phyloP scores from a whole-genome alignment of 176 grass and related monocot species.

The Aegilops longissima region DNA sequence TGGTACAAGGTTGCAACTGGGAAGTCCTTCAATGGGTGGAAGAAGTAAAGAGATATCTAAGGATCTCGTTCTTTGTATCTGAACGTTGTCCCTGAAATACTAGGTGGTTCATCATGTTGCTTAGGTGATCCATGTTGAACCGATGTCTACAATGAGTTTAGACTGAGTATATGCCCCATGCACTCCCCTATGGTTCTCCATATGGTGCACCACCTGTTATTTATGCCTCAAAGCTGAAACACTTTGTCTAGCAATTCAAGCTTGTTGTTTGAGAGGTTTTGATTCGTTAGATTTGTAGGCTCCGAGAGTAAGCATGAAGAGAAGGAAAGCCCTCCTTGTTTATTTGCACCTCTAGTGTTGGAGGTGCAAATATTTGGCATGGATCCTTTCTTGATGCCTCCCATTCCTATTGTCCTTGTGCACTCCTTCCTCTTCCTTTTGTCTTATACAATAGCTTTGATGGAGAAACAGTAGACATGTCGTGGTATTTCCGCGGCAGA shows the following conservation, averaged over 20 bases:
- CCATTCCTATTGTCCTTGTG: constrained; percentile 5
- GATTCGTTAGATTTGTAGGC: background rate
- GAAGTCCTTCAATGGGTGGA: no score
- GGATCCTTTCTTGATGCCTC: constrained; percentile 14
- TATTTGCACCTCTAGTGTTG: background rate
- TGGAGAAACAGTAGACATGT: no score
- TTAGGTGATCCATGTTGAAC: background rate
- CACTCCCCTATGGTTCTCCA: no score
- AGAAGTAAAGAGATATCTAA: no score
- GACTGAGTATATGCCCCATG: background rate
- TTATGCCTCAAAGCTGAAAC: no score
- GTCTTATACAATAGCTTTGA: background rate
- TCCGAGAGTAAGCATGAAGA: no score
- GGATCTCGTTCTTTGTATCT: no score
- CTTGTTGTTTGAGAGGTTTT: background rate
- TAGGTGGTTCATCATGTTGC: constrained; percentile 29
- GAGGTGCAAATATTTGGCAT: background rate
- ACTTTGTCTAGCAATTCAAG: no score
- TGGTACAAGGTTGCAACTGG: no score
- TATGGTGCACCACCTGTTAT: no score
- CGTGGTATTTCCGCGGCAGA: no score
- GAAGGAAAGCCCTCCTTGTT: no score
- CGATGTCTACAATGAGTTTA: constrained; percentile 25
- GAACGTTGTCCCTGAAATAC: constrained; percentile 8
- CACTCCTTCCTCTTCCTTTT: constrained; percentile 19